Base-by-base conservation (phyloP, 2,329 filamentous ascomycete species). In the Cytospora piceicola region DNA sequence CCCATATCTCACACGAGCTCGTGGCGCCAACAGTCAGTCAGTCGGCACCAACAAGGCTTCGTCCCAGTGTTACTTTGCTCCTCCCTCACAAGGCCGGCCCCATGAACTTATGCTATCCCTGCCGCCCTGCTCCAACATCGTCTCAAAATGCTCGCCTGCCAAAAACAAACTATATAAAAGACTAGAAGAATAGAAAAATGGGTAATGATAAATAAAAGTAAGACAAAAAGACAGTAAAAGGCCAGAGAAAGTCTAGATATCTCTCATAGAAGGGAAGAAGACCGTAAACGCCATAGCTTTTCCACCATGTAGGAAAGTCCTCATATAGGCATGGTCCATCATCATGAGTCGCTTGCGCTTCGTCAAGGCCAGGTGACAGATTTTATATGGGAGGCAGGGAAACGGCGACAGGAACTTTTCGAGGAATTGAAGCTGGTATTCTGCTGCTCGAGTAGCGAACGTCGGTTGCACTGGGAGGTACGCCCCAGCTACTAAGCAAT, bases 291-390 rank as follows among this genome's bases (percentile, higher is more conserved):
- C 66, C 66, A 49, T 63, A 52, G 61, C 66, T 58, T 61, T 66
- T 61, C 66, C 63, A 58, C 63, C 60, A 51, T 34, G n/a, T 51
- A 54, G 49, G 58, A 61, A 56, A 55, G 56, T 30, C 57, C 63
- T 64, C 66, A 60, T 66, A 68, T 68, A 68, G 63, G 66, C 66
- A 68, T 68, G 29, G 63, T 63, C 63, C 66, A 66, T 68, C 63
- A 68, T 68, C 66, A 66, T 68, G 58, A 68, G 52, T 68, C 59
- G 56, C 60, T 68, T 57, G 51, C 63, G 63, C 63, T 58, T 61
- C 56, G 56, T 67, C 61, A 55, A 63, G 39, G 52, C 58, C 46
- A 63, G 46, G 60, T 63, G 59, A 63, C 61, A 57, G 55, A 46
- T 58, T 64, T 64, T 63, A 65, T 67, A 49, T 36, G 46, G n/a